Base-by-base conservation (phyloP, 331 rosid species). In the Saraca asoca region DNA sequence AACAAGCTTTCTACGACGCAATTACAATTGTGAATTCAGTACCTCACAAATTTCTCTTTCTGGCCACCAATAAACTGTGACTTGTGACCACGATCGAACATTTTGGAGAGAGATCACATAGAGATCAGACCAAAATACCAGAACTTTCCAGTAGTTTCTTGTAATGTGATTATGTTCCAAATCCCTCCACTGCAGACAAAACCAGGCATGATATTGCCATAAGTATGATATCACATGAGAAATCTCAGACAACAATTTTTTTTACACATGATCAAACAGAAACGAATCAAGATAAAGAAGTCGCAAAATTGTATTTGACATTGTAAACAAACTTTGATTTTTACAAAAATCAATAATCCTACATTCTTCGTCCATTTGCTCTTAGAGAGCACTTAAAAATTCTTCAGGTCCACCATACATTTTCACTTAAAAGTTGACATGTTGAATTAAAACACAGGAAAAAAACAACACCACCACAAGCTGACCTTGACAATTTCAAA, bases 21-120 rank as follows among this genome's bases (percentile, higher is more conserved):
- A 24, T 24, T 24, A 24, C 31, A 24, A 24, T 24, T 24, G 31
- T 58, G 64, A 5, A 53, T 63, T 61, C 1, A 51, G 18, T 85
- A 91, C 97, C 97, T 88, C 51, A 88, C 97, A 77, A 91, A 88
- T 75, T 85, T 91, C 78, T 90, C 95, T 74, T 74, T 85, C 16
- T 84, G 90, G 66, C 97, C 97, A 46, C 83, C 86, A 53, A 88
- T 85, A 66, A 80, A 91, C 57, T 85, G 97, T 38, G 97, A 82
- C 74, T 88, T 91, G 84, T 66, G 78, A 80, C 83, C 81, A 60
- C 79, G 80, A 37, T 84, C 94, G 49, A 86, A 88, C 97, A 91
- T 91, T 73, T 82, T 91, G 85, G 58, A 53, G 61, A 71, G 75
- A 48, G 31, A 43, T 79, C 20, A 64, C 87, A 83, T 76, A 75